These are phyloP conservation scores for Lactifluus hygrophoroides DNA, from an alignment of 768 basidiomycete species.

Conservation along the genomic window DNA sequence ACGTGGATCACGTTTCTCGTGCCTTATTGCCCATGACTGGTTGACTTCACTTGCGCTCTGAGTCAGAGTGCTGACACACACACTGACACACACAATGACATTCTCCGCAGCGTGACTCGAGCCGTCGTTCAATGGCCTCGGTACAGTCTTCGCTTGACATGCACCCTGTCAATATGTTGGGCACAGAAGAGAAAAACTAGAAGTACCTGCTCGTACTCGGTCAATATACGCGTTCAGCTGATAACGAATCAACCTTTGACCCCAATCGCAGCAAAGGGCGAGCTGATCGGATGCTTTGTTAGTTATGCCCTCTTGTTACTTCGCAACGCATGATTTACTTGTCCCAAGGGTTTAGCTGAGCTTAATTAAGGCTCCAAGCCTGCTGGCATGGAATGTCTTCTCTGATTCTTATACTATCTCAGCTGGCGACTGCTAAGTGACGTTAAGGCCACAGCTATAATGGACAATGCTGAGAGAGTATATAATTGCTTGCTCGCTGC, in stretches of 20 bases:
- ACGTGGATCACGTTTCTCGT: slow-evolving; percentile 84
- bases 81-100: too few species aligned
- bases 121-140: slow-evolving; percentile 92
- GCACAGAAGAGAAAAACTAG: slow-evolving; percentile 82
- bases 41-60: slow-evolving; percentile 43
- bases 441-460: too few species aligned
- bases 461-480: too few species aligned
- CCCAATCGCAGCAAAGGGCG: slow-evolving; percentile 58
- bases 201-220: slow-evolving; percentile 85
- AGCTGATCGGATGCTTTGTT: slow-evolving; percentile 89
- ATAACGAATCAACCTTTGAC: not conserved
- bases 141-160: slow-evolving; percentile 96
- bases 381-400: slow-evolving; percentile 96
- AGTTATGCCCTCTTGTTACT: slow-evolving; percentile 26
- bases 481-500: too few species aligned
- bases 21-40: slow-evolving; percentile 87
- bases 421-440: too few species aligned
- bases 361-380: slow-evolving; percentile 97
- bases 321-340: not conserved
- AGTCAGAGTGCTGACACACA: too few species aligned
- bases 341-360: slow-evolving; percentile 78
- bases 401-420: too few species aligned
- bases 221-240: slow-evolving; percentile 23
- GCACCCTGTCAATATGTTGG: slow-evolving; percentile 89
- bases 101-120: slow-evolving; percentile 75